phyloP scores from a whole-genome alignment of 23 red algal genomes.

The Rhodosorus marinus region DNA sequence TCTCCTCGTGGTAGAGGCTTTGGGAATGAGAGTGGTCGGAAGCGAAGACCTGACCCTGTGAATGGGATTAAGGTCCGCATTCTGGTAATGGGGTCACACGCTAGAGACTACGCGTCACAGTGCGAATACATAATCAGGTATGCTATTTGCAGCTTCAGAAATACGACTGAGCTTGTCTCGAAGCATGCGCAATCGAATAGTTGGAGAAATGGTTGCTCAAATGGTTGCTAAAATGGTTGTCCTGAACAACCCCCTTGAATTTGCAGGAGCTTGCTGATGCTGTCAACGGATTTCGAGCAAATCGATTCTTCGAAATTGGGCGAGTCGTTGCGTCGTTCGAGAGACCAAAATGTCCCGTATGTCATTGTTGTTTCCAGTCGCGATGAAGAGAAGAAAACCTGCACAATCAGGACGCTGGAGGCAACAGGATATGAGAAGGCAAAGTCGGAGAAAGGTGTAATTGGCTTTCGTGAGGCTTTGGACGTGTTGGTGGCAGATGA shows the following conservation, averaged over 20 bases:
- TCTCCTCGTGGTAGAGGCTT: conserved; percentile 29
- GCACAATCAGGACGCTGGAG: conserved; percentile 72
- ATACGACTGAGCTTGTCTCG: no score
- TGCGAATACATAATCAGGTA: no score
- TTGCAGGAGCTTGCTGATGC: conserved; percentile 22
- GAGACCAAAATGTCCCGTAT: conserved; percentile 52
- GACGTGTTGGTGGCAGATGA: conserved; percentile 62
- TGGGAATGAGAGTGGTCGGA: conserved; percentile 12
- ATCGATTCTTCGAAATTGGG: conserved; percentile 47
- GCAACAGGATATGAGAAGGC: conserved; percentile 77
- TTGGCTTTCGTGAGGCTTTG: conserved; percentile 63
- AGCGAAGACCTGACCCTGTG: conserved; percentile 23
- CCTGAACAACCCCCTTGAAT: no score
- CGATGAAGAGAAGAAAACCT: conserved; percentile 53
- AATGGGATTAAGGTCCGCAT: conserved; percentile 57
- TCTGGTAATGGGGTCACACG: conserved; percentile 53
- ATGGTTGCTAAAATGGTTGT: no score
- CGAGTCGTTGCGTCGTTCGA: conserved; percentile 38
- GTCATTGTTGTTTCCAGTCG: conserved; percentile 68
- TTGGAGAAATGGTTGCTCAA: no score
- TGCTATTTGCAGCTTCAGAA: no score
- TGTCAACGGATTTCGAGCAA: conserved; percentile 47
- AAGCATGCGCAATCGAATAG: no score
- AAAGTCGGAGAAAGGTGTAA: conserved; percentile 41
- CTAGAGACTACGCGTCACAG: conserved; percentile 41